Percentiles rank a stretch among this genome's conserved stretches.
Evolutionary conservation across 148 eudicot species (phyloP).

Genomic region (Suaeda aralocaspica): DNA sequence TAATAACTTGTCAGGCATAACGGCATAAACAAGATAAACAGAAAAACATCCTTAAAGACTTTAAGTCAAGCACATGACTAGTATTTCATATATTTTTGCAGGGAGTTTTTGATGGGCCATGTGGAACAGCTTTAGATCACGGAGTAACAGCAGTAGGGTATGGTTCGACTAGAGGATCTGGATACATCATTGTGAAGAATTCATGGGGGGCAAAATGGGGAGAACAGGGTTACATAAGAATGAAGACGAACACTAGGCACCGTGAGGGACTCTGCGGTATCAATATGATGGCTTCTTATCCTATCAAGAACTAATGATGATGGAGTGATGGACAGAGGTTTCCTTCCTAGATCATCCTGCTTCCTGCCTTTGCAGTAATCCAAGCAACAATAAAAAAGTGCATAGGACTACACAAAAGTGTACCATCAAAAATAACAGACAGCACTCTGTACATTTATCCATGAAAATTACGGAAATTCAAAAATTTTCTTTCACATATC

Average conservation of each 20-base stretch:
- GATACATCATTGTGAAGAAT: constrained; percentile 53
- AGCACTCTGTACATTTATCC: constrained; percentile 4
- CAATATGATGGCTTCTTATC: constrained; percentile 43
- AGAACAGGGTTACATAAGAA: constrained; percentile 39
- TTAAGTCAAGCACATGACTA: neutral
- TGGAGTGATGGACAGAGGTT: neutral
- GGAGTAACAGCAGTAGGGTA: constrained; percentile 61
- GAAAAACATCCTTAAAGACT: neutral
- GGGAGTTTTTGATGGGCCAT: constrained; percentile 59
- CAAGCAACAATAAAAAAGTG: constrained; percentile 11
- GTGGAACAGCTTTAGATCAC: constrained; percentile 40
- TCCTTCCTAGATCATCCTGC: neutral
- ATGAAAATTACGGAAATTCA: neutral
- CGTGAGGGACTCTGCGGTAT: constrained; percentile 38
- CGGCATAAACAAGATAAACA: neutral
- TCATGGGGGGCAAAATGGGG: constrained; percentile 48
- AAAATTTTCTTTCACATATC: neutral
- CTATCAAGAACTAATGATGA: constrained; percentile 30
- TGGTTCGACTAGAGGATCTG: constrained; percentile 39
- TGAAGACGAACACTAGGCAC: constrained; percentile 33
- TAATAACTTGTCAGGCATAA: too few relatives aligned
- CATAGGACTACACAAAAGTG: neutral
- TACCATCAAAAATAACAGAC: neutral
- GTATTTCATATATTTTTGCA: constrained; percentile 6
- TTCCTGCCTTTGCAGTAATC: constrained; percentile 21